Evolutionary conservation across 345 rosid species (phyloP).

Genomic region (Camelina hispida): DNA sequence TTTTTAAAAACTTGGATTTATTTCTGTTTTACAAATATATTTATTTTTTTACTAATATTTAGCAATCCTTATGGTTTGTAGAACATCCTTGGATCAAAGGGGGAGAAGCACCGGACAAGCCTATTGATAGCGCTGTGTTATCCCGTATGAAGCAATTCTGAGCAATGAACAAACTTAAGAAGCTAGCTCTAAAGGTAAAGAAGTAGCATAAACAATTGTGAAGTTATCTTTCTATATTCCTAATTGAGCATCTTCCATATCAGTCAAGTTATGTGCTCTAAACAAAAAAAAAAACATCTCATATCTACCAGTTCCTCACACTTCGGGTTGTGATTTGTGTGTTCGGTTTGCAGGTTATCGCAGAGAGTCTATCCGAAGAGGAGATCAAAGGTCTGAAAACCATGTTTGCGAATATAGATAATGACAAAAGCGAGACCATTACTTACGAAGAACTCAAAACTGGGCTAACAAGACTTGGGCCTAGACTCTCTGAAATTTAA

Average conservation of each 20-base stretch:
- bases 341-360: conserved; percentile 64
- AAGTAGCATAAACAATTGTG: not conserved
- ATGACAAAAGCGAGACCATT: conserved; percentile 87
- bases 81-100: conserved; percentile 97
- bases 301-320: conserved; percentile 3
- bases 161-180: conserved; percentile 93
- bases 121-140: conserved; percentile 84
- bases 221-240: not conserved
- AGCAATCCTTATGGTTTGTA: conserved; percentile 41
- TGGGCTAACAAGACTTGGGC: conserved; percentile 75
- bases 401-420: conserved; percentile 82
- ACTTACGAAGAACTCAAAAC: conserved; percentile 84
- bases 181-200: conserved; percentile 85
- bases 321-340: not conserved
- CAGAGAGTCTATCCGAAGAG: conserved; percentile 79
- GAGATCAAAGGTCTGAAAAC: conserved; percentile 82
- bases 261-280: not conserved
- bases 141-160: conserved; percentile 97
- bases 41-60: conserved; percentile 40
- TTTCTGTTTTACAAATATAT: too few species aligned
- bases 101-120: conserved; percentile 89
- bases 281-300: not conserved
- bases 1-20: too few species aligned
- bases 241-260: not conserved
- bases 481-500: conserved; percentile 80